These are phyloP conservation scores for Phytophthora cryptogea DNA, from an alignment of 352 stramenopile genomes.

Conservation along the genomic window DNA sequence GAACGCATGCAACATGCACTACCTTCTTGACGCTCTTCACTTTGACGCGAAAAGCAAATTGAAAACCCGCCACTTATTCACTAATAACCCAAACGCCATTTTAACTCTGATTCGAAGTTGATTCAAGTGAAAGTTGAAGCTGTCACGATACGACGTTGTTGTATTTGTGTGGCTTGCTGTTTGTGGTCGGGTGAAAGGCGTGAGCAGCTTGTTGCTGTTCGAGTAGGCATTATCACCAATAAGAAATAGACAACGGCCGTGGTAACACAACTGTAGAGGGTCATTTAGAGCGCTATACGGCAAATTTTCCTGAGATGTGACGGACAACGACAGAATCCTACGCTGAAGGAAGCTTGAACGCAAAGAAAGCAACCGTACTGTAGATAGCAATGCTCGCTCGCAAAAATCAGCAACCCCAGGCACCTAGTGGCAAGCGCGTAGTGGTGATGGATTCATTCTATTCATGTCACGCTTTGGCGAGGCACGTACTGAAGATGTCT, in stretches of 20 bases:
- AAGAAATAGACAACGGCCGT: not conserved
- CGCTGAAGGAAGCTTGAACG: not conserved
- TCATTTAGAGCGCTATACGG: not conserved
- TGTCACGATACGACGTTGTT: not conserved
- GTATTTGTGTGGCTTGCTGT: no score
- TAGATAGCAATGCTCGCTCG: not conserved
- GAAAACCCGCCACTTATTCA: constrained; percentile 21
- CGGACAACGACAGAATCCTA: not conserved
- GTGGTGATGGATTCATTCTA: no score
- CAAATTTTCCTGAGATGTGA: not conserved
- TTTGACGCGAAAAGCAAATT: constrained; percentile 1
- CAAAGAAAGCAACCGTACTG: not conserved
- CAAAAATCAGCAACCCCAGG: not conserved
- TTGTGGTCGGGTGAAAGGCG: constrained; percentile 9
- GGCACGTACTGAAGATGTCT: no score
- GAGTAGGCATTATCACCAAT: constrained; percentile 6
- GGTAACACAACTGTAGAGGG: not conserved
- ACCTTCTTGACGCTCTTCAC: constrained; percentile 14
- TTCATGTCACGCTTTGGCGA: no score
- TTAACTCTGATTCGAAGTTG: constrained; percentile 8
- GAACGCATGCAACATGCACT: constrained; percentile 4
- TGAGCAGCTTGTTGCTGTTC: constrained; percentile 4
- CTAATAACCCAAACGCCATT: constrained; percentile 21
- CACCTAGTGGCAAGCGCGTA: no score
- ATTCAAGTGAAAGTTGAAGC: constrained; percentile 8